Evolutionary conservation across 345 rosid species (phyloP).

Genomic region (Laguncularia racemosa): DNA sequence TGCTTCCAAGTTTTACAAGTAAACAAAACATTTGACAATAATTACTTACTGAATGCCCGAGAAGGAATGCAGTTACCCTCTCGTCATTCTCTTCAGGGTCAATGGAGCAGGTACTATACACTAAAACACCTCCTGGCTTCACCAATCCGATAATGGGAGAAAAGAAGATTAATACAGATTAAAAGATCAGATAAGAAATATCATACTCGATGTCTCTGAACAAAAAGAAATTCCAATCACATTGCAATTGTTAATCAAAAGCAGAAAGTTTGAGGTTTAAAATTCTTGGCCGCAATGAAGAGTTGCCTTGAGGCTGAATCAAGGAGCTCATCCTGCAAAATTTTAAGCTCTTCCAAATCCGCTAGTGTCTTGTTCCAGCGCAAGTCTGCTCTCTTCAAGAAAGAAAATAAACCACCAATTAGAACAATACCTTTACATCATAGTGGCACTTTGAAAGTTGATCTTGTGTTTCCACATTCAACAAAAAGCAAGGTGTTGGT

Average conservation of each 20-base stretch:
- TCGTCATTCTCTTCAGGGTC: constrained; percentile 88
- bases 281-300: too few relatives aligned
- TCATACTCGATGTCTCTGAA: neutral
- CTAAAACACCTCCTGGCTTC: constrained; percentile 62
- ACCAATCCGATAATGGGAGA: constrained; percentile 40
- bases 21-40: neutral
- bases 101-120: constrained; percentile 89
- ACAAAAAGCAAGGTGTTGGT: too few relatives aligned
- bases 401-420: neutral
- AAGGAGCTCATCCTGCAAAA: constrained; percentile 79
- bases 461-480: too few relatives aligned
- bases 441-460: too few relatives aligned
- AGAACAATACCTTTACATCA: neutral
- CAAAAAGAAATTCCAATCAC: neutral
- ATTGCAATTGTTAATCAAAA: too few relatives aligned
- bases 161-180: too few relatives aligned
- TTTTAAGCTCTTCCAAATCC: constrained; percentile 70
- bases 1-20: neutral
- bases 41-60: constrained; percentile 55
- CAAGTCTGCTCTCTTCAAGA: constrained; percentile 65
- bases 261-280: too few relatives aligned
- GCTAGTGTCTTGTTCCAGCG: constrained; percentile 89
- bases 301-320: constrained; percentile 75
- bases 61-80: constrained; percentile 71
- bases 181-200: too few relatives aligned